Evolutionary conservation across 2,329 filamentous ascomycete species (phyloP), one percentile per base, ranked within the genome.

Genomic region (Ceratocystiopsis minuta): DNA sequence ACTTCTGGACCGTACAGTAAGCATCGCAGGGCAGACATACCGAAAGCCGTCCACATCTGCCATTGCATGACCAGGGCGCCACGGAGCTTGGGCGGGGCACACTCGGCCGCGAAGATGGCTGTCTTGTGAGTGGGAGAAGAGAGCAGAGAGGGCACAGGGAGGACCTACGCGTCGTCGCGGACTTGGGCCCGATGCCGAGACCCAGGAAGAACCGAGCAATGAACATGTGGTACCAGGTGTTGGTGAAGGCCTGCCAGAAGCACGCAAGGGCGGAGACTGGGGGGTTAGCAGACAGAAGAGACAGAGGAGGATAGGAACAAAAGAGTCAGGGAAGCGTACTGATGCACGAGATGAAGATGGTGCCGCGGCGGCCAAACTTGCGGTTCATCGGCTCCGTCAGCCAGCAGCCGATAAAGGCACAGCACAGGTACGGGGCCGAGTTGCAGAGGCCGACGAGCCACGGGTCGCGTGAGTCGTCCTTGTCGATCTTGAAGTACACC

Each of bases 361-460:
- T 82, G 13, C 80, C 79, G 3, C 78, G 68, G 39, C 80, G 72
- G 13, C 80, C 81, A 47, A 84, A 78, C 46, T 54, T 62, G 43
- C 75, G 70, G 58, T 85, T 85, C 56, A 84, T 68, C 1, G 80
- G 80, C 34, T 77, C 73, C 0, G 78, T 83, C 38, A 79, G 62
- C 80, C 80, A 85, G 57, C 78, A 84, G 16, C 79, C 77, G 38
- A 79, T 56, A 36, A 82, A 58, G 4, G 78, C 75, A 49, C 75
- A 83, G 58, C 74, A 74, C 17, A 83, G 66, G 48, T 78, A 78
- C 0, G 72, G 72, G 0, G 68, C 68, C 37, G 59, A 65, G 53
- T 82, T 82, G 34, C 70, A 61, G 7, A 80, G 64, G 7, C 75
- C 78, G 18, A 71, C 60, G 6, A 80, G 64, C 18, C 75, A 78